Evolutionary conservation across 441 rosid species (phyloP).

Genomic region (Populus hybrid): DNA sequence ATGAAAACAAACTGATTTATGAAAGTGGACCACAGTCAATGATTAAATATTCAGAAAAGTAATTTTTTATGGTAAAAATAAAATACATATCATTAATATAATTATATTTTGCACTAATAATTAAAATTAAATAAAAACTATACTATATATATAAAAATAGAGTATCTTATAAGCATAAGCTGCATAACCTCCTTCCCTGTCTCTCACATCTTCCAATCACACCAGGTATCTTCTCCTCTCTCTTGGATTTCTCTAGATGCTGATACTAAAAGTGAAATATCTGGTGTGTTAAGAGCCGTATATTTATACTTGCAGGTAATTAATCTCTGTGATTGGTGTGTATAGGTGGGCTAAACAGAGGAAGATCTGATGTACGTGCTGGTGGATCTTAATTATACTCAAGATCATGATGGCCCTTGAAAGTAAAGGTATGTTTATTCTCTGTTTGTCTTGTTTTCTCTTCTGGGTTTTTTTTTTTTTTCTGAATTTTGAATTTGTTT

Average conservation of each 20-base stretch:
- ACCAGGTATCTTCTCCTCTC: slow-evolving; percentile 13
- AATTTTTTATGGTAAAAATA: neutral
- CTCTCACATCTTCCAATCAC: slow-evolving; percentile 34
- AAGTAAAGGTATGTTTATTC: slow-evolving; percentile 34
- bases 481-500: slow-evolving; percentile 4
- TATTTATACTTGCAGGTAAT: neutral
- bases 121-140: neutral
- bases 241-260: slow-evolving; percentile 13
- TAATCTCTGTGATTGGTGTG: slow-evolving; percentile 2
- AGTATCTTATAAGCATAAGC: neutral
- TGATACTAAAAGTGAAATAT: neutral
- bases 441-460: neutral
- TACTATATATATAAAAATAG: neutral
- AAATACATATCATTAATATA: neutral
- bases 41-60: neutral
- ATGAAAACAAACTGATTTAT: too few species aligned
- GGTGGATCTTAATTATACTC: slow-evolving; percentile 44
- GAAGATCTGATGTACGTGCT: slow-evolving; percentile 55
- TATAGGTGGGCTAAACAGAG: slow-evolving; percentile 27
- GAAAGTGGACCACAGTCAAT: too few species aligned
- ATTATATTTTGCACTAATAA: neutral
- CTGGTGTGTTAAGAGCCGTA: neutral
- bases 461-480: neutral
- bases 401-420: slow-evolving; percentile 49
- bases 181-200: neutral